Conservation (phyloP, 805 yeast genomes). For the Clavispora fructus region DNA sequence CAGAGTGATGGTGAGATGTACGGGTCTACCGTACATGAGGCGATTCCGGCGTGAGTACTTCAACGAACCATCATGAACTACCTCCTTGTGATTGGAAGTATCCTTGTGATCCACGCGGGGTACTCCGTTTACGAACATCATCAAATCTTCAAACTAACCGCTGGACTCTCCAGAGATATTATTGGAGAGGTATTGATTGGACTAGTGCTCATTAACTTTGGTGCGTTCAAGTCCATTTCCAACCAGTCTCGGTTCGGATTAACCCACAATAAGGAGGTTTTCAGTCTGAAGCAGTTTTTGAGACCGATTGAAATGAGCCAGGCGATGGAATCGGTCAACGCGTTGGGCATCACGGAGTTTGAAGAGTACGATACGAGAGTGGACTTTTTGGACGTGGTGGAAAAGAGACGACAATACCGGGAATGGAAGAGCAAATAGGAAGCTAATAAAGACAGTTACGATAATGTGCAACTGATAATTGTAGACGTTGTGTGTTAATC, state of each 20-base stretch:
- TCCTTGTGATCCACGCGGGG: conserved; percentile 42
- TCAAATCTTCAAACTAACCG: conserved; percentile 26
- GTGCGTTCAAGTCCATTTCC: conserved; percentile 29
- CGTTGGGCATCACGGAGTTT: conserved; percentile 43
- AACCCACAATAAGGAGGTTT: conserved; percentile 22
- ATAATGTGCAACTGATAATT: too few relatives aligned
- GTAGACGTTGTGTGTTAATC: too few relatives aligned
- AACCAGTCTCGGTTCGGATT: conserved; percentile 9
- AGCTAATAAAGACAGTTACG: background rate
- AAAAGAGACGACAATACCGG: conserved; percentile 41
- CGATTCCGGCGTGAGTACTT: too few relatives aligned
- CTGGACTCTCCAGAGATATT: conserved; percentile 42
- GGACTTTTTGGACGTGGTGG: conserved; percentile 45
- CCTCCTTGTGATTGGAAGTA: conserved; percentile 8
- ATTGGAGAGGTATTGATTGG: conserved; percentile 47
- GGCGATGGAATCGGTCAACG: conserved; percentile 45
- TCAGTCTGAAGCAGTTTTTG: conserved; percentile 29
- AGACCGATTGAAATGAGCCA: conserved; percentile 42
- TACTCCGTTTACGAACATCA: conserved; percentile 52
- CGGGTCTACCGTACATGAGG: background rate
- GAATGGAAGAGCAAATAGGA: conserved; percentile 21
- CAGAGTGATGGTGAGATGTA: background rate
- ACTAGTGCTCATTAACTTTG: conserved; percentile 37
- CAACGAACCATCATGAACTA: background rate
- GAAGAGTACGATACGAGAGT: conserved; percentile 46